These are phyloP conservation scores for Fusarium graminum DNA, from an alignment of 2,329 filamentous ascomycete genomes.

Conservation along the genomic window DNA sequence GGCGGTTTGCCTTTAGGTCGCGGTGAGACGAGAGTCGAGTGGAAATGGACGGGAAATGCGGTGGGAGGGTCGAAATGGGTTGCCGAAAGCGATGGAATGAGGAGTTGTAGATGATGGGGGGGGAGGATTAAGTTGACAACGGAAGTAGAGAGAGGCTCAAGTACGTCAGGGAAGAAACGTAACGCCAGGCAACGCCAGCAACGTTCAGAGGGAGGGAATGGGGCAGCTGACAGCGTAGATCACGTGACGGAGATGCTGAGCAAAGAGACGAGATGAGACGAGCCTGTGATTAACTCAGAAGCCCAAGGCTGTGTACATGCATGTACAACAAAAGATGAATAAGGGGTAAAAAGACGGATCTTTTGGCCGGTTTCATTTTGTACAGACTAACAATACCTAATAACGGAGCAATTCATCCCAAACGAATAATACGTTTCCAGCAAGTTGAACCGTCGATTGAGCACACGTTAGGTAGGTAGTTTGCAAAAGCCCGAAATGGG, in stretches of 20 bases:
- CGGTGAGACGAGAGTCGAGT: constrained; percentile 13
- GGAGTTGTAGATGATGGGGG: constrained; percentile 47
- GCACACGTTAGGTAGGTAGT: too few species aligned
- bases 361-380: background rate
- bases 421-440: constrained; percentile 5
- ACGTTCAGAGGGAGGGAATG: constrained; percentile 41
- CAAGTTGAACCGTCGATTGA: background rate
- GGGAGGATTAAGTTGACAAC: constrained; percentile 47
- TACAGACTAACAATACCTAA: background rate
- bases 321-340: background rate
- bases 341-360: background rate
- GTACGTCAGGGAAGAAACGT: constrained; percentile 56
- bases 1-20: constrained; percentile 52
- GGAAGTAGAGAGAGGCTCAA: constrained; percentile 47
- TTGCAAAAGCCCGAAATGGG: constrained; percentile 14
- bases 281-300: constrained; percentile 7
- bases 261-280: constrained; percentile 20
- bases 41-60: constrained; percentile 15
- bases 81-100: constrained; percentile 38
- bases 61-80: constrained; percentile 14
- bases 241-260: constrained; percentile 44
- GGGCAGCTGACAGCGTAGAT: constrained; percentile 45
- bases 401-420: constrained; percentile 3
- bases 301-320: constrained; percentile 7
- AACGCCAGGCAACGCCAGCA: constrained; percentile 50